phyloP scores from a whole-genome alignment of 2,329 filamentous ascomycete genomes.

The Cercospora beticola region DNA sequence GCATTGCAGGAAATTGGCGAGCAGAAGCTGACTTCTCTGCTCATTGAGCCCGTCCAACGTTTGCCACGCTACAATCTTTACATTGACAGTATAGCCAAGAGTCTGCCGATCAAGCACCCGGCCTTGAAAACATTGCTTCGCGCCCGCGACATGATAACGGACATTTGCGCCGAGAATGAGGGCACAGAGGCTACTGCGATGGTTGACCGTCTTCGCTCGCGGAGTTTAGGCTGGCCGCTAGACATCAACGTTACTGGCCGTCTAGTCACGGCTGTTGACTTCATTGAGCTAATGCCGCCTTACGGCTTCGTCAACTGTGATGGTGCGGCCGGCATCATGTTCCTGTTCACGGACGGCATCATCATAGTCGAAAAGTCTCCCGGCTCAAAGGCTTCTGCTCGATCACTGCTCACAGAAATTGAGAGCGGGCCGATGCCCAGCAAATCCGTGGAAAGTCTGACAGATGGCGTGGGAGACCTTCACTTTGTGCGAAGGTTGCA shows the following conservation, averaged over 20 bases:
- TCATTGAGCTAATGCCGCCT: constrained; percentile 72
- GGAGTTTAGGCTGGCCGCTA: constrained; percentile 34
- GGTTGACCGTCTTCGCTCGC: constrained; percentile 60
- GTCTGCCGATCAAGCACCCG: constrained; percentile 80
- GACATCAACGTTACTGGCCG: constrained; percentile 66
- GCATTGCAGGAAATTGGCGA: constrained; percentile 81
- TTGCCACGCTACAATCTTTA: constrained; percentile 92
- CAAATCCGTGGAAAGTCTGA: constrained; percentile 53
- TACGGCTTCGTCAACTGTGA: constrained; percentile 51
- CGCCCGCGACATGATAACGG: constrained; percentile 88
- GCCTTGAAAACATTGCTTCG: constrained; percentile 80
- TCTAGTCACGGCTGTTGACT: constrained; percentile 77
- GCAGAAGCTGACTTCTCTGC: constrained; percentile 81
- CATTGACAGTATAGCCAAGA: constrained; percentile 91
- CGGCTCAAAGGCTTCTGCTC: constrained; percentile 56
- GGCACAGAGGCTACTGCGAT: constrained; percentile 69
- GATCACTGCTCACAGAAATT: constrained; percentile 77
- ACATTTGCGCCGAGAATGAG: constrained; percentile 92
- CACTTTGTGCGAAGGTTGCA: constrained; percentile 55
- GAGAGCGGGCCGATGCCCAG: constrained; percentile 65
- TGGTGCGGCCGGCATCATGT: constrained; percentile 60
- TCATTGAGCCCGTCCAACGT: constrained; percentile 95
- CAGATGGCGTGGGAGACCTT: constrained; percentile 62
- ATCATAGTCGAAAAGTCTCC: constrained; percentile 69
- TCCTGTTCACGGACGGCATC: constrained; percentile 81